Evolutionary conservation across 2,329 filamentous ascomycete genomes (phyloP).

Genomic region (Aaosphaeria arxii): DNA sequence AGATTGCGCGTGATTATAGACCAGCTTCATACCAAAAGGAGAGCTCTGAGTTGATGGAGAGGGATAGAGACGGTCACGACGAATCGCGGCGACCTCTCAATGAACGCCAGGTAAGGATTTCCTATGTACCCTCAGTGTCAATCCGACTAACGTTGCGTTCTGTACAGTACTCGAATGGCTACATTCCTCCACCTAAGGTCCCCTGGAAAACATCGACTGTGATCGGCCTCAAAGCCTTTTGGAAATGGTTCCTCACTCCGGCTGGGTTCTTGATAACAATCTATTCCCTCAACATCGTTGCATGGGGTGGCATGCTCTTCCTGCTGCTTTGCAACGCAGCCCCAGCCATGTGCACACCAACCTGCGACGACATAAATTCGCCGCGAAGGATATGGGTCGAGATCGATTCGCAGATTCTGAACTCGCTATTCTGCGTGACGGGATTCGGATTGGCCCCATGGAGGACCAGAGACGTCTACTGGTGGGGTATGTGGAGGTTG

Average conservation of each 20-base stretch:
- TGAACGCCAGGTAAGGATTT: slow-evolving; percentile 3
- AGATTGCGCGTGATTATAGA: slow-evolving; percentile 8
- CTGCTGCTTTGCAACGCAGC: slow-evolving; percentile 73
- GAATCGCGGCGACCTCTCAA: not conserved
- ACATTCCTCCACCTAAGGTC: slow-evolving; percentile 42
- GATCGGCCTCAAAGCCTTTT: slow-evolving; percentile 61
- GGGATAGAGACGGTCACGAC: slow-evolving; percentile 8
- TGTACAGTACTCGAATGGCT: slow-evolving; percentile 37
- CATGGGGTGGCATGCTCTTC: slow-evolving; percentile 91
- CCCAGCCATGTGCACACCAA: slow-evolving; percentile 67
- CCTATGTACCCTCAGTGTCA: no score
- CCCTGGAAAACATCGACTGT: slow-evolving; percentile 58
- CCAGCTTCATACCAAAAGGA: slow-evolving; percentile 9
- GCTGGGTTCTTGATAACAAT: slow-evolving; percentile 74
- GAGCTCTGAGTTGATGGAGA: slow-evolving; percentile 17
- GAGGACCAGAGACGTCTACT: slow-evolving; percentile 79
- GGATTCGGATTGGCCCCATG: slow-evolving; percentile 82
- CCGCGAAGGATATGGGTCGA: slow-evolving; percentile 83
- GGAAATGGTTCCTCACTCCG: slow-evolving; percentile 71
- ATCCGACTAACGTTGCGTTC: not conserved
- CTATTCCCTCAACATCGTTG: slow-evolving; percentile 79
- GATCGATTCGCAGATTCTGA: slow-evolving; percentile 78
- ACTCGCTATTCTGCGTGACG: slow-evolving; percentile 81
- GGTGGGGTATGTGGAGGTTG: slow-evolving; percentile 60
- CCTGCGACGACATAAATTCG: slow-evolving; percentile 73